Conservation (phyloP, 495 filamentous ascomycete genomes). For the Neurospora sp. region DNA sequence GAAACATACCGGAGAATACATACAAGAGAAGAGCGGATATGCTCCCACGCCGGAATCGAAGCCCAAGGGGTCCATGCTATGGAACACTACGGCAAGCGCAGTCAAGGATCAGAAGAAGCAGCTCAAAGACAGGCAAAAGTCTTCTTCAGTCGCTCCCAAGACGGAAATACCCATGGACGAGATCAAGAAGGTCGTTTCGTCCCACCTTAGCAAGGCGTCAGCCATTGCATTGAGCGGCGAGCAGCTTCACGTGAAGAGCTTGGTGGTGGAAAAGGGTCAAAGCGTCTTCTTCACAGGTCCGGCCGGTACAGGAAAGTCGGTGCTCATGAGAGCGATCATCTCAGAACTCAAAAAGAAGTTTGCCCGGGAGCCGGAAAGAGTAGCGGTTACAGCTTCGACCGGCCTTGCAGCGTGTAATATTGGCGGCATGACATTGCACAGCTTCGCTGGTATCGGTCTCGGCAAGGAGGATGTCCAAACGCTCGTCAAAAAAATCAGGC, state of each 20-base stretch:
- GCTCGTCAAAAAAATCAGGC: slow-evolving; percentile 84
- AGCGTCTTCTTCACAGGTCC: slow-evolving; percentile 98
- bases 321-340: slow-evolving; percentile 87
- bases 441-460: slow-evolving; percentile 89
- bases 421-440: slow-evolving; percentile 89
- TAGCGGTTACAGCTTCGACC: slow-evolving; percentile 92
- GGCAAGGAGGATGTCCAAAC: slow-evolving; percentile 79
- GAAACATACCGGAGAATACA: background rate
- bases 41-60: slow-evolving; percentile 26
- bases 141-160: slow-evolving; percentile 19
- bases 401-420: slow-evolving; percentile 96
- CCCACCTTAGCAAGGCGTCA: slow-evolving; percentile 34
- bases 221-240: slow-evolving; percentile 71
- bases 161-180: slow-evolving; percentile 20
- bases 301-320: slow-evolving; percentile 95
- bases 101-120: slow-evolving; percentile 75
- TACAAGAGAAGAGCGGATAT: slow-evolving; percentile 19
- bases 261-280: slow-evolving; percentile 63
- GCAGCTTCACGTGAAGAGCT: slow-evolving; percentile 68
- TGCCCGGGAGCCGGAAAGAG: slow-evolving; percentile 59
- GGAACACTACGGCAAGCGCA: slow-evolving; percentile 75
- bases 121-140: slow-evolving; percentile 49
- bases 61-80: slow-evolving; percentile 35
- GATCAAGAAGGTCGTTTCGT: slow-evolving; percentile 21
- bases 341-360: slow-evolving; percentile 65